Base-by-base conservation (phyloP, 2,329 filamentous ascomycete species). In the Sordariomycetes sp. region DNA sequence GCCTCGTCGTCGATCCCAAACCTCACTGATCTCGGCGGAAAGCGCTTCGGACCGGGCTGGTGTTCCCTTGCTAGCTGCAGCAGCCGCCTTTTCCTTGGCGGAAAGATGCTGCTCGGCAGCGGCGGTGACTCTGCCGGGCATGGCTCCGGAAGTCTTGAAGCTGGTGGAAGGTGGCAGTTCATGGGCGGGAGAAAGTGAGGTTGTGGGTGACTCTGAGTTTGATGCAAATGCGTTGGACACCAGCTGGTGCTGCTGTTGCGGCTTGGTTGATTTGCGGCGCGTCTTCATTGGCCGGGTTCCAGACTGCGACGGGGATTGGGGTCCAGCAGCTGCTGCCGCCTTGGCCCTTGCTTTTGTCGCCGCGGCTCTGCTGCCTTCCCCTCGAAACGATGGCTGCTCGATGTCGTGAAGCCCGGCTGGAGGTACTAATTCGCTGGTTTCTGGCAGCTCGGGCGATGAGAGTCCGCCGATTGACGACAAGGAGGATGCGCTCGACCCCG, bases 401-500 rank as follows among this genome's bases (percentile, higher is more conserved):
- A 16, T 18, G 8, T n/a, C 19, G 14, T 27, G 15, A 12, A 19
- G 10, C 12, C 10, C 31, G 4, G 32, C 23, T n/a, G n/a, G 15
- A 11, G 33, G 29, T 26, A 21, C 33, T 19, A 35, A 26, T 3
- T 28, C 33, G 14, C 33, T 35, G 17, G 17, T 26, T 5, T 35
- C 25, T 30, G 35, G 21, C 35, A 37, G 31, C 35, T 59, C 56
- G 19, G 58, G 59, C 33, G 60, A 62, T 30, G 59, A 57, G 33
- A 63, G 46, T 43, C 53, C 61, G 51, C 54, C 49, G 28, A 48
- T 50, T 14, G 58, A 58, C 14, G 59, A 63, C 18, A 64, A 53
- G n/a, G 61, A 63, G 15, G 61, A 64, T 43, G 61, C 58, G 49
- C 60, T 64, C 7, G 56, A 58, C 43, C 46, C 55, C 21, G 60